Percentiles rank a stretch among this genome's conserved stretches.
phyloP scores from a whole-genome alignment of 805 yeast species.

The Yarrowia sp. region DNA sequence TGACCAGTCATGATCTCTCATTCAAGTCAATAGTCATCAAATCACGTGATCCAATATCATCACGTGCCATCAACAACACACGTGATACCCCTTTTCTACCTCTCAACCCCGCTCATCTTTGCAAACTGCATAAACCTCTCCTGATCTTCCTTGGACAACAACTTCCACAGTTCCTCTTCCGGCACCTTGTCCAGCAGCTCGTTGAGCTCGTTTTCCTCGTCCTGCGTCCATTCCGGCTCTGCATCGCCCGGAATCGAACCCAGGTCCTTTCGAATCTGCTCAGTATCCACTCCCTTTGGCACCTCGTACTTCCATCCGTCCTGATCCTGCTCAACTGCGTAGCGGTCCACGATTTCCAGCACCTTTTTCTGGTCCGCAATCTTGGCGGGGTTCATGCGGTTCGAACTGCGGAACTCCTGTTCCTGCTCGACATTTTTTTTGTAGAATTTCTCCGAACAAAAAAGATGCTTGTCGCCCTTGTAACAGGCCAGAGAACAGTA shows the following conservation, averaged over 20 bases:
- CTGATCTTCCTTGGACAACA: slow-evolving; percentile 41
- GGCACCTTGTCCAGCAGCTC: slow-evolving; percentile 40
- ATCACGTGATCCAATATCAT: no score
- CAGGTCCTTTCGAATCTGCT: not conserved
- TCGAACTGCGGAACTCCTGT: slow-evolving; percentile 2
- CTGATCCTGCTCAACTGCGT: not conserved
- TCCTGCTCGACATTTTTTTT: slow-evolving; percentile 39
- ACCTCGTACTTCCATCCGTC: slow-evolving; percentile 42
- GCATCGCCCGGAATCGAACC: not conserved
- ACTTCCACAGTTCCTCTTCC: slow-evolving; percentile 41
- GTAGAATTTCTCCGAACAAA: slow-evolving; percentile 42
- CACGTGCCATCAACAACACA: no score
- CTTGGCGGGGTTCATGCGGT: slow-evolving; percentile 7
- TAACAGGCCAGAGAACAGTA: slow-evolving; percentile 44
- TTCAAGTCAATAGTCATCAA: no score
- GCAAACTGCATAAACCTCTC: slow-evolving; percentile 35
- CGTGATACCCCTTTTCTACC: no score
- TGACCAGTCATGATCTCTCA: no score
- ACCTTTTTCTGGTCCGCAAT: slow-evolving; percentile 40
- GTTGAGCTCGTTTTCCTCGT: slow-evolving; percentile 40
- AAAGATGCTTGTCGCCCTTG: slow-evolving; percentile 40
- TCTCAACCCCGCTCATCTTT: not conserved
- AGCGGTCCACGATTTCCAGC: slow-evolving; percentile 40
- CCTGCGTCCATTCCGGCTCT: slow-evolving; percentile 21
- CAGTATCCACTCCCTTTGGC: slow-evolving; percentile 27